Base-by-base conservation (phyloP, 805 yeast species). In the Spencermartinsiella europaea region DNA sequence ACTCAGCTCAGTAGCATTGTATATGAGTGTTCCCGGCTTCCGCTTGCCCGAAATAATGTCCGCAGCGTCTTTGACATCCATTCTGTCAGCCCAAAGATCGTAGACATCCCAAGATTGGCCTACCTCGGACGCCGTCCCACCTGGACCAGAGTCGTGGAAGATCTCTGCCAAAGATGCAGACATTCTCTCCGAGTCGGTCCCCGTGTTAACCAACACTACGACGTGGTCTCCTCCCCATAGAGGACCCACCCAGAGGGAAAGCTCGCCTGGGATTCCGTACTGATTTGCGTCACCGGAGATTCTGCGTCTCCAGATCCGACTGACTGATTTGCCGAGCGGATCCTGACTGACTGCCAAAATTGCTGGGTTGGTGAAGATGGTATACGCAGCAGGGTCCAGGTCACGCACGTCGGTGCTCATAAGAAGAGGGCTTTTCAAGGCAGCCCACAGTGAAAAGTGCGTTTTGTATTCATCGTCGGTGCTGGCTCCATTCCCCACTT, bases 401-500 rank as follows among this genome's bases (percentile, higher is more conserved):
- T 41, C 25, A 19, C 58, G 40, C 3, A 62, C 50, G 45, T 63
- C 65, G 37, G 56, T 59, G 15, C 66, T 65, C 45, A 62, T 57
- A 21, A 63, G 50, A 20, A 63, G 47, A 12, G 67, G 65, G 35
- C 63, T 57, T 46, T 62, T 63, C 20, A 63, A 53, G n/a, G 58
- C 53, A 1, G 66, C 55, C 67, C 67, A 63, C 54, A 63, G 47
- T 10, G 65, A 52, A 38, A 63, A 63, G 41, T 61, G 66, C 10
- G 66, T 46, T 48, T 46, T 52, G 46, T 61, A 60, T 41, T 63
- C 67, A n/a, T 58, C 62, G 25, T 57, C 57, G 12, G 59, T 50
- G 53, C 55, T 50, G 8, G 59, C 60, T 10, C 66, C 66, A 46
- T 58, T 59, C 10, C 66, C 67, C 22, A 62, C 62, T 46, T 63